Evolutionary conservation across 495 filamentous ascomycete species (phyloP), one percentile per base, ranked within the genome.

Genomic region (Hypoxylon crocopeplum): DNA sequence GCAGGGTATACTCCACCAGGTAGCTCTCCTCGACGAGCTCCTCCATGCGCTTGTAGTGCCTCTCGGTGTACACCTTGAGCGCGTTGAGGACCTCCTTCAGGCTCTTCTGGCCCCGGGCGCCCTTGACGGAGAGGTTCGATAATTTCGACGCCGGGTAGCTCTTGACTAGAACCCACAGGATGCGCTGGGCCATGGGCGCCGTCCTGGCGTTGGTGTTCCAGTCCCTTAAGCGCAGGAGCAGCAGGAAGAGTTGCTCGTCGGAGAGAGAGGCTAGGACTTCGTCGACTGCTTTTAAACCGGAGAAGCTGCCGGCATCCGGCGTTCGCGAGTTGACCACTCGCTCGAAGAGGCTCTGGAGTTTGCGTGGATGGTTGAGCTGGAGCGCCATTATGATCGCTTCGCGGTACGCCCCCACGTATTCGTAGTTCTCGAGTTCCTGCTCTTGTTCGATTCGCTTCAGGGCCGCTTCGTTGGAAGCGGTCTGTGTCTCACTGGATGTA

Each of bases 161-260:
- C 53, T 85, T 84, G 51, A 97, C 86, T 10, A 99, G 67, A 12
- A 87, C 84, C 72, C 82, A 86, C 36, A 99, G 74, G n/a, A 98
- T 85, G 38, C 88, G 82, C 75, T 99, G 94, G 5, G 94, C 87
- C 21, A 97, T 85, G 1, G 82, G 80, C 7, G 92, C 86, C n/a
- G 89, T 94, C 51, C 90, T 80, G 0, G 90, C 93, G 57, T 96
- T 97, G 13, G 94, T 95, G 68, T 98, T 98, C 94, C 94, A 98
- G 74, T 98, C 93, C 21, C 95, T 78, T 38, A 97, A 68, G 29
- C 94, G 77, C 15, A 89, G 75, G 7, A 99, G 81, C 12, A 99
- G 82, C 6, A 79, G 77, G 63, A 87, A 90, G 11, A 99, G 81
- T 64, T 98, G 92, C 49, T 89, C 86, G 54, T 95, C 86, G 10